Base-by-base conservation (phyloP, 2,329 filamentous ascomycete genomes). In the Ceratocystis alfenasii region DNA sequence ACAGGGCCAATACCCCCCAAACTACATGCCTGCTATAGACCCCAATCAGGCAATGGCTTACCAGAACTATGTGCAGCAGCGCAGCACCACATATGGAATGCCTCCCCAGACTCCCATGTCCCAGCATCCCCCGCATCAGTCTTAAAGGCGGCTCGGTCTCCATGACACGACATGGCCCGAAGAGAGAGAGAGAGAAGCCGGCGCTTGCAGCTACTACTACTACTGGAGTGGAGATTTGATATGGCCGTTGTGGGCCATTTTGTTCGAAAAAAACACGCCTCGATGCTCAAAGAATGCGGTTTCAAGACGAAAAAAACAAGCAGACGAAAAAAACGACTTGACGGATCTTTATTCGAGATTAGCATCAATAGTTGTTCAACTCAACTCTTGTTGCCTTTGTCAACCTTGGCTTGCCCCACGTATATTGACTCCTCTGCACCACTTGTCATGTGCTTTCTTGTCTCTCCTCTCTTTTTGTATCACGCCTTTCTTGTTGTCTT, bases 91-190 rank as follows among this genome's bases (percentile, higher is more conserved):
- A 72, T 92, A 91, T 72, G 85, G 84, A 63, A 90, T 95, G 85
- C 87, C 88, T 64, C 83, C 87, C 65, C 87, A 89, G 74, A 81
- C 83, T 69, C 85, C 88, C 71, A 89, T 94, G 83, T 87, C 88
- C 67, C 88, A 90, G 72, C 89, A 90, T 77, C 87, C 89, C 72
- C 87, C 89, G 70, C 89, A 92, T 75, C 87, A 89, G 77, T 86
- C 87, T 76, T 90, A 79, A 79, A 41, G 12, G 25, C 53, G n/a
- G 17, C 30, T n/a, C 20, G 17, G 25, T 5, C 2, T n/a, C 30
- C 30, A 5, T 17, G 28, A 15, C 36, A 41, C 4, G 36, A 41
- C 36, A 15, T 41, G 36, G 10, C 36, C 12, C 36, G 8, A 10
- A 36, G 10, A 36, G 33, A 15, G 36, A 22, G 46, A 53, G 8